Percentiles rank a stretch among this genome's conserved stretches.
These are phyloP conservation scores for Coniferiporia weirii DNA, from an alignment of 1,284 basidiomycete genomes.

Conservation along the genomic window DNA sequence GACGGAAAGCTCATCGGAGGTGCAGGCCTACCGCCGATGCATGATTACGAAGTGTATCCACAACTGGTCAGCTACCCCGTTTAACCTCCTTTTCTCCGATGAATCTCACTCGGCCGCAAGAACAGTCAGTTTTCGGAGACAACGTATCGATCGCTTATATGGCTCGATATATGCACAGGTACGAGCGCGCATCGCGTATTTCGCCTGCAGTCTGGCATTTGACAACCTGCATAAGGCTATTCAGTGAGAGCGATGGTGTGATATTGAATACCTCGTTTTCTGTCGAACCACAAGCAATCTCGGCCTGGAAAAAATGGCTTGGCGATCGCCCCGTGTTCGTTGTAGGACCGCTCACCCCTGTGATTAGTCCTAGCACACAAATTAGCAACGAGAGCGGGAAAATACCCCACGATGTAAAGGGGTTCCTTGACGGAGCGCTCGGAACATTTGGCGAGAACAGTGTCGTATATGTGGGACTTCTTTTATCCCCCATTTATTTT, in stretches of 20 bases:
- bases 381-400: neutral
- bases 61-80: neutral
- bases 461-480: constrained; percentile 13
- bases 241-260: constrained; percentile 10
- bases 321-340: neutral
- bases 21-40: constrained; percentile 6
- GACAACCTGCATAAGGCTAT: neutral
- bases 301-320: constrained; percentile 2
- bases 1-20: constrained; percentile 1
- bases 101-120: neutral
- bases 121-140: constrained; percentile 1
- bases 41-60: constrained; percentile 13
- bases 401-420: neutral
- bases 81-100: neutral
- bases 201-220: neutral
- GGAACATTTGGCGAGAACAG: constrained; percentile 8
- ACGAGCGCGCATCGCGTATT: neutral
- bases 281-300: constrained; percentile 4
- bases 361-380: neutral
- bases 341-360: constrained; percentile 5
- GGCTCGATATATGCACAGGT: constrained; percentile 9
- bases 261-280: constrained; percentile 5
- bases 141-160: constrained; percentile 5
- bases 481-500: neutral
- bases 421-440: constrained; percentile 3